Evolutionary conservation across 1,139 yeast species (phyloP), one percentile per base, ranked within the genome.

Genomic region (Yamadazyma oceani): DNA sequence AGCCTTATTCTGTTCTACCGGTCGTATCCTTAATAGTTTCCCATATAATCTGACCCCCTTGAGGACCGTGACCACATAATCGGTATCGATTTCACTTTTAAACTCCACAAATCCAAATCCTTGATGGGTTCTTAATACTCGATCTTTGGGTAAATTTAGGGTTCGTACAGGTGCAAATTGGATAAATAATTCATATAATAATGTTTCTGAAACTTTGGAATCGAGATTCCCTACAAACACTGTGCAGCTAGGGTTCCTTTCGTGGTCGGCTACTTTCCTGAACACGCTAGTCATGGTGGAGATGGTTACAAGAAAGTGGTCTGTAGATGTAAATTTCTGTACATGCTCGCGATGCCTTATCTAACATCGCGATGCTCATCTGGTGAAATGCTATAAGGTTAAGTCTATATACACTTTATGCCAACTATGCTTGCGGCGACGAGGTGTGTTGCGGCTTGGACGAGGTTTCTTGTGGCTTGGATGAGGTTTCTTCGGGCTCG

Each of bases 31-130:
- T 19, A 92, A 52, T 1, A 75, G 66, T 49, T 82, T 80, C 1
- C 86, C 89, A 52, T 62, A 86, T 26, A 92, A 61, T 32, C 79
- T 62, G 2, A 85, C 68, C 2, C 87, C 87, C 42, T 76, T 71
- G 55, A 87, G 61, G 1, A 86, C 62, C 42, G 75, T 72, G 26
- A 75, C 59, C 1, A 82, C 88, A 53, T 90, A 92, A 12, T 80
- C 84, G 0, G 87, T 84, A 51, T 89, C 96, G 16, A 61, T 67
- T 2, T 64, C 64, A 9, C 72, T 66, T 38, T 70, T 64, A 51
- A 85, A 83, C 55, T 87, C 95, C 2, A 86, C 82, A 61, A 92
- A 92, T 10, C 96, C 97, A 62, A 71, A 92, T 13, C 97, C 97
- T 54, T 85, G 95, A 52, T 85, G 89, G 2, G 76, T 69, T 43